phyloP scores from a whole-genome alignment of 352 stramenopile species.

The Globisporangium echinulatum region DNA sequence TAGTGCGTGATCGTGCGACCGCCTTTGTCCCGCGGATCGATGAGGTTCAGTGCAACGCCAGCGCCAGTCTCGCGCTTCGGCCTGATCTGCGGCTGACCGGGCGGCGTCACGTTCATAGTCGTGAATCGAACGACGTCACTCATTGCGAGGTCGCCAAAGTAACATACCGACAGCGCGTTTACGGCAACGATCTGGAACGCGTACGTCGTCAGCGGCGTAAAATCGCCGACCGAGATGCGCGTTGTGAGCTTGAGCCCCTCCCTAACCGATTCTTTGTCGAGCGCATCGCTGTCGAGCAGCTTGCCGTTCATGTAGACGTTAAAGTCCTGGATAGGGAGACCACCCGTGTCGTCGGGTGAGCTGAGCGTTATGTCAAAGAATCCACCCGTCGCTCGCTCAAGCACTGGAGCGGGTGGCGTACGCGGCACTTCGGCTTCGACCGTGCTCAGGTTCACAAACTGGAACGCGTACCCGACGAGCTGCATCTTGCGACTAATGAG shows the following conservation, averaged over 20 bases:
- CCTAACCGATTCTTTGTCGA: background rate
- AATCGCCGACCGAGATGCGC: constrained; percentile 20
- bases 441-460: constrained; percentile 35
- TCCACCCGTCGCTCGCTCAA: constrained; percentile 37
- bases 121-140: constrained; percentile 17
- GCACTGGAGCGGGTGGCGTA: constrained; percentile 19
- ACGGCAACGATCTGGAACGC: constrained; percentile 24
- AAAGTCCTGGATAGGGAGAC: constrained; percentile 38
- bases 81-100: constrained; percentile 21
- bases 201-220: constrained; percentile 25
- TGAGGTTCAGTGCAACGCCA: constrained; percentile 35
- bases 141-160: constrained; percentile 21
- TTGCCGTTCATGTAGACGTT: constrained; percentile 29
- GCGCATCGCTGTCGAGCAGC: constrained; percentile 8
- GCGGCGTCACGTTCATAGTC: constrained; percentile 22
- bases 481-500: constrained; percentile 19
- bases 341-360: constrained; percentile 41
- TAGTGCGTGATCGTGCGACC: constrained; percentile 31
- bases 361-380: constrained; percentile 23
- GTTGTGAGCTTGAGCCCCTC: constrained; percentile 17
- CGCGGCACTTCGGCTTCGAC: constrained; percentile 20
- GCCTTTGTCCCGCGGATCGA: constrained; percentile 43
- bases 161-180: constrained; percentile 41
- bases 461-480: constrained; percentile 22
- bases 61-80: constrained; percentile 28